Base-by-base conservation (phyloP, 148 eudicot genomes). In the Chenopodium formosanum region DNA sequence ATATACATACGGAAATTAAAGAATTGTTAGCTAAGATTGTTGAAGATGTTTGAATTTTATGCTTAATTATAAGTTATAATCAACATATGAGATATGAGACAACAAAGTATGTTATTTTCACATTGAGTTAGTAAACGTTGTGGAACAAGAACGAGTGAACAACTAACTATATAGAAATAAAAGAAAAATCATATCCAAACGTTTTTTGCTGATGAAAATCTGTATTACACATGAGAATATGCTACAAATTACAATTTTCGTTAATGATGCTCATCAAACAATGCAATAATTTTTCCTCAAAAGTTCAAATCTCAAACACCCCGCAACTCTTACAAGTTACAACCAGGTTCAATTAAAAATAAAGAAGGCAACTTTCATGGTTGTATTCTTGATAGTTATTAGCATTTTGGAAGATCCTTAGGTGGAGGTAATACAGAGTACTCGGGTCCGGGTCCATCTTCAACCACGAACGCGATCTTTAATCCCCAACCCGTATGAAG, bases 401-500 rank as follows among this genome's bases (percentile, higher is more conserved):
- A 89, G 82, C 92, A 90, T 7, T 67, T 47, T 46, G 92, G 92
- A 79, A 86, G 91, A 81, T 87, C 90, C 76, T 82, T 84, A 6
- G 92, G 91, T 22, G 92, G 91, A 58, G 91, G 92, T 68, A 86
- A 44, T 22, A 90, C 48, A 7, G 87, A 81, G 68, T 85, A 82
- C 20, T 88, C 83, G 22, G 79, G 71, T n/a, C 79, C 88, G 7
- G 86, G 88, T 40, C 92, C 92, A 79, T 90, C 67, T 78, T 90
- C 90, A 12, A 89, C 92, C 66, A 85, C 74, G 62, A 90, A 90
- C 9, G 90, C 92, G 0, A 85, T 88, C 74, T 90, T 90, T 69
- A 90, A 68, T 82, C 92, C 92, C 92, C 90, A 90, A 0, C 90
- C 83, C 0, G 92, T 90, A 65, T 90, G 90, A 46, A 90, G 80